These are phyloP conservation scores for Aspergillus terreus DNA, from an alignment of 2,329 filamentous ascomycete species.

Conservation along the genomic window DNA sequence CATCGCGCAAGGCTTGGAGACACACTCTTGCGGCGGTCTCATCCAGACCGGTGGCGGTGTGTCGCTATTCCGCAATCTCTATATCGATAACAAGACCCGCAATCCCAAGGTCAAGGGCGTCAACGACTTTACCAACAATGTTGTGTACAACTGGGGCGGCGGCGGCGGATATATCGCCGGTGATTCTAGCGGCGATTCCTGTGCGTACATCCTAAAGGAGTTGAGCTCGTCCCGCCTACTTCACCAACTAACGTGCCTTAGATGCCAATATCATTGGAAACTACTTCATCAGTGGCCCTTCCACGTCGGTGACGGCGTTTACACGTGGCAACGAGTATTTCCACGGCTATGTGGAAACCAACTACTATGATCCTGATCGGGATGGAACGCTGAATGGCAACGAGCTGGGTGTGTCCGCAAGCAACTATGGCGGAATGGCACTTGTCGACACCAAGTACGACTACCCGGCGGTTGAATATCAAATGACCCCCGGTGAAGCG, in stretches of 20 bases:
- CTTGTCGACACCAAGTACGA: constrained; percentile 11
- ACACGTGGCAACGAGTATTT: constrained; percentile 55
- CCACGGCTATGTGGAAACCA: constrained; percentile 51
- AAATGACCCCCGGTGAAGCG: constrained; percentile 7
- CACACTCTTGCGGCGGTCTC: constrained; percentile 51
- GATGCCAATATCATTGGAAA: constrained; percentile 54
- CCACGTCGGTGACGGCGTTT: constrained; percentile 49
- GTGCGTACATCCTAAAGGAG: background rate
- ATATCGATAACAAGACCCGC: constrained; percentile 56
- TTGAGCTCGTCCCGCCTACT: background rate
- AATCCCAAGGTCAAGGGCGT: constrained; percentile 57
- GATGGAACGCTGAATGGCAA: constrained; percentile 49
- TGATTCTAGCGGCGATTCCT: constrained; percentile 45
- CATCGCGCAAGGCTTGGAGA: constrained; percentile 52
- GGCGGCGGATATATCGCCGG: constrained; percentile 56
- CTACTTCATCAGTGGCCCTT: constrained; percentile 55
- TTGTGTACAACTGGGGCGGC: constrained; percentile 52
- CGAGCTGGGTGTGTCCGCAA: constrained; percentile 5
- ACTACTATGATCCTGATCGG: constrained; percentile 51
- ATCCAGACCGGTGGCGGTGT: constrained; percentile 25
- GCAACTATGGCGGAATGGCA: constrained; percentile 14
- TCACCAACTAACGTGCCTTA: background rate
- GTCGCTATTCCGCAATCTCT: constrained; percentile 53
- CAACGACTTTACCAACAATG: constrained; percentile 51
- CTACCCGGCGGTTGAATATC: constrained; percentile 8